These are phyloP conservation scores for Moesziomyces globuligerus DNA, from an alignment of 1,284 basidiomycete species.

Conservation along the genomic window DNA sequence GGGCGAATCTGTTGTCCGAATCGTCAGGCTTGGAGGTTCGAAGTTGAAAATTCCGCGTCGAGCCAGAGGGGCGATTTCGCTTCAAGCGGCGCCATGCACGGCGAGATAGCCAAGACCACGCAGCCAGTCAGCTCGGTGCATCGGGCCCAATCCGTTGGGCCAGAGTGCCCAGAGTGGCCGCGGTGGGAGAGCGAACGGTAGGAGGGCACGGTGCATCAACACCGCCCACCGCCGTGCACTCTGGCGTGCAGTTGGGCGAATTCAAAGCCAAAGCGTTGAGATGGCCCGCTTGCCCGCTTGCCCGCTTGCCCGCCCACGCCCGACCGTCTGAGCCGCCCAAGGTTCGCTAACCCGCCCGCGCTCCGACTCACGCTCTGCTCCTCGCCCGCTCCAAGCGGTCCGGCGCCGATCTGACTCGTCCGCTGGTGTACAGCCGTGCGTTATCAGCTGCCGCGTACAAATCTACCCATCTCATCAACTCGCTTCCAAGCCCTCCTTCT, in stretches of 20 bases:
- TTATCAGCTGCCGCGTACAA: no score
- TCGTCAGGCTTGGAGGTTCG: neutral
- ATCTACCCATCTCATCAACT: neutral
- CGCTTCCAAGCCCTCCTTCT: neutral
- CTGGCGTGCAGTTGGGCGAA: neutral
- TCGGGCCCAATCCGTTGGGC: neutral
- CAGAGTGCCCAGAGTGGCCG: neutral
- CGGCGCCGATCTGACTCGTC: no score
- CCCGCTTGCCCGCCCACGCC: conserved; percentile 5
- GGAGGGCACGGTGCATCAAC: neutral
- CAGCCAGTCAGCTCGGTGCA: neutral
- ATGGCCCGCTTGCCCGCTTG: conserved; percentile 14
- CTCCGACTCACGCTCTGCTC: no score
- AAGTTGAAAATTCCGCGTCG: neutral
- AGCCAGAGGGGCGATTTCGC: neutral
- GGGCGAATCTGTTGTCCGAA: neutral
- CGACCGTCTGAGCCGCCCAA: neutral
- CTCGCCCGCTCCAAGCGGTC: neutral
- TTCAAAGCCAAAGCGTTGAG: neutral
- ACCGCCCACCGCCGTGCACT: neutral
- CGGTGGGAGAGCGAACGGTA: no score
- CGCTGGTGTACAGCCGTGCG: no score
- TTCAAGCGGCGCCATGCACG: neutral
- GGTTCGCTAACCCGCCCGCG: neutral
- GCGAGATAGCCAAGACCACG: neutral